Base-by-base conservation (phyloP, 805 yeast species). In the Pichia occidentalis region DNA sequence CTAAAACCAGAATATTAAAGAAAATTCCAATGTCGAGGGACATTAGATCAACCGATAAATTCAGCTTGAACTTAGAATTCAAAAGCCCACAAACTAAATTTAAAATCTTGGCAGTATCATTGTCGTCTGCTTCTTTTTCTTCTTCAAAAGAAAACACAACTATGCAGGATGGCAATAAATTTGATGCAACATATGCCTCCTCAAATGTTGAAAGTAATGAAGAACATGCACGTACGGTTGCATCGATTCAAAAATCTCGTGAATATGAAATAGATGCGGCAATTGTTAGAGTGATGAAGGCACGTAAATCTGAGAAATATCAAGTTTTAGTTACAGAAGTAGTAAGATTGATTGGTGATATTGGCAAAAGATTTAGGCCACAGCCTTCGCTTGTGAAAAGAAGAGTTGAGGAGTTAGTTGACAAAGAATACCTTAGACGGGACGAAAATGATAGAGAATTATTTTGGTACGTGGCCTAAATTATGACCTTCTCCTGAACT, bases 261-360 rank as follows among this genome's bases (percentile, higher is more conserved):
- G 68, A 75, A 42, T 68, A 70, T 39, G 84, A 80, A 51, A 65
- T 82, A 3, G 92, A 85, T 53, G 95, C 96, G 1, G 92, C 94
- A 0, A 72, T 87, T 39, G 95, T 87, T 5, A 68, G 96, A 36
- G 75, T 80, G n/a, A 79, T 87, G 90, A 87, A 87, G 60, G 70
- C 85, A 1, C 64, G 87, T 24, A 80, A 77, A 48, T 59, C 67
- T 1, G 48, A 80, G 38, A 64, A 57, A 19, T 90, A 83, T 53
- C 77, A 75, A 47, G 80, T 79, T 27, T 64, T 87, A 37, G 63
- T 84, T n/a, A 71, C 68, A 24, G 87, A 80, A 48, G 74, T 78
- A 4, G 29, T 40, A 8, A 37, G 48, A 16, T 16, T 45, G 7
- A 67, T 80, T 17, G 69, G 70, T 34, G 82, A 75, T 44, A 63